Evolutionary conservation across 805 yeast genomes (phyloP).

Genomic region (Nakazawaea ishiwadae): DNA sequence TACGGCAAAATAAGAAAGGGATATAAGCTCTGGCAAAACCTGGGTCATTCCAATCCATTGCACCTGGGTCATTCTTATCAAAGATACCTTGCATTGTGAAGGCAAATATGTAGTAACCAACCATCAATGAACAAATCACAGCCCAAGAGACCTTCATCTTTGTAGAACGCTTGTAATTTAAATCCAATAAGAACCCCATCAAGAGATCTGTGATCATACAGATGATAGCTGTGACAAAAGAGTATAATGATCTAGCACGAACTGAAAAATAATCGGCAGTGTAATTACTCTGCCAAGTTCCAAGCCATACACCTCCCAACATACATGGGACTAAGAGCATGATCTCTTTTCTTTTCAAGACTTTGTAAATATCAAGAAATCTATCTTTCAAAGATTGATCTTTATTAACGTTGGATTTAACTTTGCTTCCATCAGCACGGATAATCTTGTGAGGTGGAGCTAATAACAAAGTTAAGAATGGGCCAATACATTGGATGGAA

Average conservation of each 20-base stretch:
- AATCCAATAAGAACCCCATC: background rate
- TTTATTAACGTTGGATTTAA: slow-evolving; percentile 9
- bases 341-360: background rate
- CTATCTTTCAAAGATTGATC: slow-evolving; percentile 11
- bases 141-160: background rate
- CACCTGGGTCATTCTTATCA: background rate
- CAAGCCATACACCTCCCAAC: background rate
- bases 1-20: slow-evolving; percentile 18
- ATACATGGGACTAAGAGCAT: background rate
- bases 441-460: slow-evolving; percentile 22
- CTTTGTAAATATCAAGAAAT: background rate
- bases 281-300: background rate
- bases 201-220: background rate
- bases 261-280: background rate
- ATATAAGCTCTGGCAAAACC: slow-evolving; percentile 15
- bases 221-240: background rate
- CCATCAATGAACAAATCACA: background rate
- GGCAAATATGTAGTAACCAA: background rate
- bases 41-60: slow-evolving; percentile 17
- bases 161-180: background rate
- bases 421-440: background rate
- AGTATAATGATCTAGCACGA: background rate
- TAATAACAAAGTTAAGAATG: slow-evolving; percentile 18
- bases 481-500: slow-evolving; percentile 23
- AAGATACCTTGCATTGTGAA: background rate